Evolutionary conservation across 2,329 filamentous ascomycete species (phyloP), one percentile per base, ranked within the genome.

Genomic region (Colletotrichum truncatum): DNA sequence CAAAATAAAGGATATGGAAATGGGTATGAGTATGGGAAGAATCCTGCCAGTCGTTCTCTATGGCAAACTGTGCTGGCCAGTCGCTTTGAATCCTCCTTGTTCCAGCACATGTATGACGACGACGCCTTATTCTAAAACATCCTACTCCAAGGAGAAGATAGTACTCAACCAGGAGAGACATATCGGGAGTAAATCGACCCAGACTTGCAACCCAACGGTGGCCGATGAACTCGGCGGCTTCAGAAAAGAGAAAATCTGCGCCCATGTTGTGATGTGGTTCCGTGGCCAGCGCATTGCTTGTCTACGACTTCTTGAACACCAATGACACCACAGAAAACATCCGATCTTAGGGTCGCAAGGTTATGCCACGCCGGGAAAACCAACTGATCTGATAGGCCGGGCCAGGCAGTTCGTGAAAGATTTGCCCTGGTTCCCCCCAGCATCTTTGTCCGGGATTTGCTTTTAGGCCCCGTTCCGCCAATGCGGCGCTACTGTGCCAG

Each of bases 401-500:
- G 57, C n/a, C 32, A 8, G 38, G 41, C 23, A 38, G 10, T 34
- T 11, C 49, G 39, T 52, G 23, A 39, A 14, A 21, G 14, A 10
- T 48, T 49, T 26, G 45, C 45, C 18, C 36, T 34, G 41, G n/a
- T 34, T 1, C 6, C 30, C 26, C 41, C 32, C 32, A 49, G 26
- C 28, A 65, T 28, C 16, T 4, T 28, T 21, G 45, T 16, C 61
- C 49, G 43, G 62, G 57, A 48, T 65, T 49, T 62, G 45, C 32
- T 45, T 49, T 54, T 48, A 26, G 28, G 34, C 49, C 46, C 62
- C 39, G 38, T 53, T 36, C 61, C 34, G 57, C 57, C 57, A 65
- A 62, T 63, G 57, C 57, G 41, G 41, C 57, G 57, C 63, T 66
- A 66, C 63, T 66, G 57, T 66, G 43, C 43, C 57, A 25, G 30